Conservation (phyloP, 306 rosid genomes). For the Gastrolobium bilobum region DNA sequence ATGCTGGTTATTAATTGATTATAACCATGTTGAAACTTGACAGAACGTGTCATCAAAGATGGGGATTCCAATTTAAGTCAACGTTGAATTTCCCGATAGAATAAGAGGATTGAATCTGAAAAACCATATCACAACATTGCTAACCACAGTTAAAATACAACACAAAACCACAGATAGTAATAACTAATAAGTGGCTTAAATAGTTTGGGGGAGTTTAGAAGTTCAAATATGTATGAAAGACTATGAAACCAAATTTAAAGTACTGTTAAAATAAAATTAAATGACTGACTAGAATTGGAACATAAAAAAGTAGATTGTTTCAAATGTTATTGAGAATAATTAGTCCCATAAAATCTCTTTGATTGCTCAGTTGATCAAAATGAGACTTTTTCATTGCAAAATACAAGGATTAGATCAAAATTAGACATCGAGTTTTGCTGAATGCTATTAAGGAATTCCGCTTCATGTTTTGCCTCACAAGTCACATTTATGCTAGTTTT, state of each 20-base stretch:
- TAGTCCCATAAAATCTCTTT: neutral
- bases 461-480: neutral
- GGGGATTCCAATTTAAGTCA: no score
- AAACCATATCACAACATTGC: no score
- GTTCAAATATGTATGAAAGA: no score
- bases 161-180: no score
- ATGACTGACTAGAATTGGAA: neutral
- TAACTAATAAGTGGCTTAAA: no score
- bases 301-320: neutral
- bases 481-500: slow-evolving; percentile 27
- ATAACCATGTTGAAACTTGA: no score
- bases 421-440: neutral
- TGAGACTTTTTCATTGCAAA: neutral
- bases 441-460: neutral
- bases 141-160: no score
- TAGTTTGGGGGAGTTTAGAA: no score
- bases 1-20: no score
- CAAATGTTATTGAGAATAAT: neutral
- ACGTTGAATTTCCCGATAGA: no score
- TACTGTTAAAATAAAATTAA: neutral
- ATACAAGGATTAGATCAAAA: slow-evolving; percentile 1
- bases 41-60: no score
- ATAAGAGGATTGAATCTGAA: no score
- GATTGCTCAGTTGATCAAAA: neutral
- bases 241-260: neutral